These are phyloP conservation scores for Penicillium sp. DNA, from an alignment of 2,329 filamentous ascomycete species.

Conservation along the genomic window DNA sequence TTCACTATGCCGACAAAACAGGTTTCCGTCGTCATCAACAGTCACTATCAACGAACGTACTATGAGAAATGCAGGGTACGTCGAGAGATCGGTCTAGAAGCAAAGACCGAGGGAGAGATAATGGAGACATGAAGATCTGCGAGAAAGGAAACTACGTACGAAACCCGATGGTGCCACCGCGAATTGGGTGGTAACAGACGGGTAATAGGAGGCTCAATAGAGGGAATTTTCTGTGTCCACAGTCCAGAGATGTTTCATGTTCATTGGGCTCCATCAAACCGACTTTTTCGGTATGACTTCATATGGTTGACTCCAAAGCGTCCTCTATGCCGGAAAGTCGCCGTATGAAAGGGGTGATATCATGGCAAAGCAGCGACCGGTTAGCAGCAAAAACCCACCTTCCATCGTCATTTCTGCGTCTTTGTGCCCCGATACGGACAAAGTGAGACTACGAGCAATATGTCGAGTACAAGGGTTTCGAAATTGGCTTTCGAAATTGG, in stretches of 20 bases:
- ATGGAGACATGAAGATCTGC: not conserved
- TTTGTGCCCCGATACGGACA: not conserved
- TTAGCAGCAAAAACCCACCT: not conserved
- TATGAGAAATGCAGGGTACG: not conserved
- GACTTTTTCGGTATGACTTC: not conserved
- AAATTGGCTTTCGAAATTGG: not conserved
- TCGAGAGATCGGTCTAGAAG: not conserved
- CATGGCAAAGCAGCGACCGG: conserved; percentile 4
- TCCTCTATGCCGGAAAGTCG: not conserved
- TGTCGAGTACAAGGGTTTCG: not conserved
- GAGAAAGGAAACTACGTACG: not conserved
- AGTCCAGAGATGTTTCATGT: not conserved
- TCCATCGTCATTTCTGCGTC: conserved; percentile 1
- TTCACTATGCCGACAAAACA: not conserved
- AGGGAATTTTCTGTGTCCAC: not conserved
- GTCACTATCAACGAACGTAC: not conserved
- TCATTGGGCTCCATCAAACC: not conserved
- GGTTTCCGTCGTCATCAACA: not conserved
- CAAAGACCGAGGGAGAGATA: not conserved
- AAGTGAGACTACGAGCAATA: not conserved
- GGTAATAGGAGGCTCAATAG: not conserved
- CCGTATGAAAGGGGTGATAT: conserved; percentile 9
- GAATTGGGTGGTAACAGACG: not conserved
- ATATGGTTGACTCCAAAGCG: not conserved
- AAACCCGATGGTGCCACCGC: not conserved